Evolutionary conservation across 495 filamentous ascomycete genomes (phyloP).

Genomic region (Aspergillus sclerotiicarbonarius): DNA sequence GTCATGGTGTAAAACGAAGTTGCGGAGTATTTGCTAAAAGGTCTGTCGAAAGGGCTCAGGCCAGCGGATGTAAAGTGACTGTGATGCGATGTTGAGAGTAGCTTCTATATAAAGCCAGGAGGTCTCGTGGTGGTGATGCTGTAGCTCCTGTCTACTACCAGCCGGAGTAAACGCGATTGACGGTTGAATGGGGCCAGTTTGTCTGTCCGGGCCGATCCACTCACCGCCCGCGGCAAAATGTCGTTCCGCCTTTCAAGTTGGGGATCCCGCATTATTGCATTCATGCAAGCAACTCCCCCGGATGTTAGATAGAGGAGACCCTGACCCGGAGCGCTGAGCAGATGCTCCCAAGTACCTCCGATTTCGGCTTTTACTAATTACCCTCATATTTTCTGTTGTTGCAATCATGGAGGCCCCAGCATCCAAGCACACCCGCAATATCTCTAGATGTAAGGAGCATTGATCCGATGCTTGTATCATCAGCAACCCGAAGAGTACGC

Average conservation of each 20-base stretch:
- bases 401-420: conserved; percentile 28
- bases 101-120: neutral
- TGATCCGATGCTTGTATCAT: neutral
- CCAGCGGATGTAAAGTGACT: neutral
- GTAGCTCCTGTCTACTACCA: conserved; percentile 6
- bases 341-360: neutral
- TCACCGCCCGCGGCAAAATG: conserved; percentile 29
- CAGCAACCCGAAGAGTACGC: neutral
- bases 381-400: neutral
- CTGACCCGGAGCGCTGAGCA: too few relatives aligned
- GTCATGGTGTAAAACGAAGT: conserved; percentile 40
- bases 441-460: conserved; percentile 38
- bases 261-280: conserved; percentile 7
- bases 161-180: conserved; percentile 16
- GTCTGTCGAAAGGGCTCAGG: neutral
- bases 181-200: conserved; percentile 25
- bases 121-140: conserved; percentile 9
- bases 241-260: neutral
- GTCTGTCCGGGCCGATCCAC: conserved; percentile 19
- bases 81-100: conserved; percentile 1
- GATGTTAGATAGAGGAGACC: too few relatives aligned
- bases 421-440: conserved; percentile 34
- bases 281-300: neutral
- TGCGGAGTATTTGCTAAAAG: neutral
- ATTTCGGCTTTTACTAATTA: neutral